phyloP scores from a whole-genome alignment of 805 yeast genomes.

The Debaryomyces maramus region DNA sequence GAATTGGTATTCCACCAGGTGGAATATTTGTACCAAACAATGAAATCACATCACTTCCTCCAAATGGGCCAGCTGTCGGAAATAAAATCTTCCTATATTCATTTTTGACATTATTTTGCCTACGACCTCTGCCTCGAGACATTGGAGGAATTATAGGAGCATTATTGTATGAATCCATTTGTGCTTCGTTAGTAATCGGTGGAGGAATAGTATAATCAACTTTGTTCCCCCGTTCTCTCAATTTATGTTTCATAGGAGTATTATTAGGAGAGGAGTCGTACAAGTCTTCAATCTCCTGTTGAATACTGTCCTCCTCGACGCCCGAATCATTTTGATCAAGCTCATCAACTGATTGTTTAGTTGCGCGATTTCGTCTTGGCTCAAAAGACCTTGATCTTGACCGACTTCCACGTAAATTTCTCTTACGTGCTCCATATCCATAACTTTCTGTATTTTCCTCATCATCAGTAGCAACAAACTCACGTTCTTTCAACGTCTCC shows the following conservation, averaged over 20 bases:
- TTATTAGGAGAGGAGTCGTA: constrained; percentile 61
- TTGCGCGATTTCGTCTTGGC: constrained; percentile 18
- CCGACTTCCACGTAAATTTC: constrained; percentile 13
- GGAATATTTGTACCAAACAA: constrained; percentile 71
- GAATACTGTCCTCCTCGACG: constrained; percentile 42
- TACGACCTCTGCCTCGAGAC: constrained; percentile 38
- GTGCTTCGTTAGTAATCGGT: constrained; percentile 55
- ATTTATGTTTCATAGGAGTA: constrained; percentile 43
- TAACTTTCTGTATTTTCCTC: constrained; percentile 23
- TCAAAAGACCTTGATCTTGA: constrained; percentile 26
- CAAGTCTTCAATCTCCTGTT: constrained; percentile 66
- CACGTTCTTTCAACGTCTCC: constrained; percentile 30
- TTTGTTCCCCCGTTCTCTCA: constrained; percentile 50
- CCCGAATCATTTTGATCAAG: constrained; percentile 14
- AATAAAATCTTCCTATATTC: constrained; percentile 66
- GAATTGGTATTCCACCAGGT: constrained; percentile 44
- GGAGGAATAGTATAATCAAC: constrained; percentile 85
- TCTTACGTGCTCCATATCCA: constrained; percentile 12
- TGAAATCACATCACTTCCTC: constrained; percentile 90
- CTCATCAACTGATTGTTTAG: constrained; percentile 11
- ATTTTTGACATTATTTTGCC: constrained; percentile 44
- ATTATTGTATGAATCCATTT: constrained; percentile 19
- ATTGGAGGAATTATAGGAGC: constrained; percentile 15
- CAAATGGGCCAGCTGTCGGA: constrained; percentile 97
- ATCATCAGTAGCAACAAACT: constrained; percentile 41